A percentile compares a stretch with the other conserved stretches of the same genome.
Conservation (phyloP, 2,329 filamentous ascomycete genomes). For the Didymella lethalis region DNA sequence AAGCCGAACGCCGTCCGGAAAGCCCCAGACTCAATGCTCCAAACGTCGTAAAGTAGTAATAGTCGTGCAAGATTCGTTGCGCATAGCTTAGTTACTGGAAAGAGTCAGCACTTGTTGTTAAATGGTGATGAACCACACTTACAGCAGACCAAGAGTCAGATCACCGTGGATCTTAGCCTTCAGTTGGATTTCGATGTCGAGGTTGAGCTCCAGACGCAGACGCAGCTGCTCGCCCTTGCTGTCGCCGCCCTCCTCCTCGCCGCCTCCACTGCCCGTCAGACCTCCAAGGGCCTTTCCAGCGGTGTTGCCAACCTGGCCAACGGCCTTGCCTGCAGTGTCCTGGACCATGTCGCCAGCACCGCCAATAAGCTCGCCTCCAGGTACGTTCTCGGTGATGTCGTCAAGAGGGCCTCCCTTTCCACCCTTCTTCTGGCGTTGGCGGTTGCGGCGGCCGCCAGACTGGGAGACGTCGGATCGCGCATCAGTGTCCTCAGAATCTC, state of each 20-base stretch:
- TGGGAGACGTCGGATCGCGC: constrained; percentile 63
- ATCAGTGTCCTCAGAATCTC: constrained; percentile 63
- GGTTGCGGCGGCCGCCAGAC: constrained; percentile 63
- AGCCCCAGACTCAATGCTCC: constrained; percentile 25
- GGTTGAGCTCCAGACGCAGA: constrained; percentile 65
- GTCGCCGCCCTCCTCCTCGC: constrained; percentile 37
- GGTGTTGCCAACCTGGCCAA: constrained; percentile 55
- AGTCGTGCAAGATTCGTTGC: constrained; percentile 30
- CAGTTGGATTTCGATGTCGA: constrained; percentile 69
- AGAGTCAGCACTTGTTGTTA: constrained; percentile 26
- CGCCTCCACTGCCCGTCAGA: constrained; percentile 55
- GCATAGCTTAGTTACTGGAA: constrained; percentile 40
- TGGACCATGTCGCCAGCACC: constrained; percentile 65
- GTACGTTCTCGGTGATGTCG: constrained; percentile 63
- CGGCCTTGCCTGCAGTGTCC: constrained; percentile 63
- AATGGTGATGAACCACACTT: constrained; percentile 35
- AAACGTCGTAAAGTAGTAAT: constrained; percentile 26
- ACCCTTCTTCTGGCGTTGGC: constrained; percentile 60
- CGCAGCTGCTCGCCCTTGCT: constrained; percentile 61
- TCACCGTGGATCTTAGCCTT: constrained; percentile 73
- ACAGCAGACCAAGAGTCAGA: constrained; percentile 65
- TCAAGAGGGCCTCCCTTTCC: constrained; percentile 60
- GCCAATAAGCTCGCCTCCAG: constrained; percentile 61
- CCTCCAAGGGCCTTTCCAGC: constrained; percentile 57
- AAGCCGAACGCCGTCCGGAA: constrained; percentile 37